Conservation (phyloP, 148 eudicot species). For the Fallopia convolvulus region DNA sequence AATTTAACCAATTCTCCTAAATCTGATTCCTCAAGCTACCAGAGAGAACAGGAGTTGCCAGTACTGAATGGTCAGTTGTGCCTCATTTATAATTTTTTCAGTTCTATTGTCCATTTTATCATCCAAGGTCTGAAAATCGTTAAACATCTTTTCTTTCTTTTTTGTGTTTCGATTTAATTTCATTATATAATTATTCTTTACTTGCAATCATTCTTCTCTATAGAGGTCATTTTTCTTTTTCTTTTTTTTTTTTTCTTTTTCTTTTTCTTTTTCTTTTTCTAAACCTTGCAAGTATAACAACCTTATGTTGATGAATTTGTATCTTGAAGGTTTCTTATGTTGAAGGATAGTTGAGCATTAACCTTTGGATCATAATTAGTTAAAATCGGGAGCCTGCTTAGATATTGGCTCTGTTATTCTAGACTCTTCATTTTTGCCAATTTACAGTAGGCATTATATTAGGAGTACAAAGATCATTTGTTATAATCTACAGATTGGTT, state of each 20-base stretch:
- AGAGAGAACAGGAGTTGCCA: slow-evolving; percentile 46
- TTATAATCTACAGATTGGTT: background rate
- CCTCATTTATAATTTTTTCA: background rate
- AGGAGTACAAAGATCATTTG: background rate
- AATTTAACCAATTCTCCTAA: slow-evolving; percentile 52
- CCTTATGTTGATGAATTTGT: too few relatives aligned
- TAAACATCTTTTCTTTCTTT: background rate
- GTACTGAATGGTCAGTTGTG: slow-evolving; percentile 45
- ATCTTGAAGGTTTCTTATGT: background rate
- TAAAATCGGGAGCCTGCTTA: background rate
- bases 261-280: background rate
- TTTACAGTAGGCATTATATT: background rate
- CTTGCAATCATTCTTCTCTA: background rate
- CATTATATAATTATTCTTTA: background rate
- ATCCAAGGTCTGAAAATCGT: background rate
- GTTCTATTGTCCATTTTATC: background rate
- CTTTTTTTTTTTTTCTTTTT: background rate
- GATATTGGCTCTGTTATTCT: background rate
- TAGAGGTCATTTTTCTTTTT: background rate
- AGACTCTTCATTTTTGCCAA: background rate
- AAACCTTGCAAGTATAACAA: background rate
- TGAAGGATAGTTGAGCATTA: background rate
- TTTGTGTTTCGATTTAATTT: background rate
- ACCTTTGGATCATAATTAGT: background rate
- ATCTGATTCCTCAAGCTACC: slow-evolving; percentile 65